phyloP scores from a whole-genome alignment of 495 filamentous ascomycete genomes.

The Eremomyces bilateralis region DNA sequence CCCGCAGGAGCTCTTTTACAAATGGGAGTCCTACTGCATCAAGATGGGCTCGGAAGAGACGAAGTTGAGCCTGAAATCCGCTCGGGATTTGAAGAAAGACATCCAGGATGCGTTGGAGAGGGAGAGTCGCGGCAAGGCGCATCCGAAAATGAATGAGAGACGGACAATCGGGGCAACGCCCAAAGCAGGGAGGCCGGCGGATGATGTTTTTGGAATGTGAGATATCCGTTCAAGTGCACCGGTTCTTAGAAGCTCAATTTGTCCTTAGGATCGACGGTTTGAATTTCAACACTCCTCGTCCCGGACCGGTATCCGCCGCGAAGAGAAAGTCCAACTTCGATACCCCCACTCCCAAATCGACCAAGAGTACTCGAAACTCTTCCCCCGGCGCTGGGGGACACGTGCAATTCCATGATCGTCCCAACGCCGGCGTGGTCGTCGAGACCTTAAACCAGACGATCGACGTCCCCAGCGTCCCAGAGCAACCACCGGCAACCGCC shows the following conservation, averaged over 20 bases:
- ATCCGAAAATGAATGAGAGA: conserved; percentile 38
- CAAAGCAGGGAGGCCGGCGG: conserved; percentile 28
- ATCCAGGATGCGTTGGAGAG: conserved; percentile 67
- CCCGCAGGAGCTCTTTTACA: conserved; percentile 73
- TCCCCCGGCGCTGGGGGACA: conserved; percentile 20
- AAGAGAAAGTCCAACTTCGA: conserved; percentile 43
- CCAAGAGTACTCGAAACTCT: conserved; percentile 24
- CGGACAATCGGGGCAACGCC: conserved; percentile 39
- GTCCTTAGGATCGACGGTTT: conserved; percentile 57
- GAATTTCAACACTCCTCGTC: conserved; percentile 46
- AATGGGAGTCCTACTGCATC: conserved; percentile 94
- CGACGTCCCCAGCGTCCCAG: conserved; percentile 27
- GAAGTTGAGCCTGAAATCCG: conserved; percentile 42
- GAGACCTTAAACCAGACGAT: conserved; percentile 62
- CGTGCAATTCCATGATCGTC: conserved; percentile 39
- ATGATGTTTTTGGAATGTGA: conserved; percentile 72
- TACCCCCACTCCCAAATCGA: conserved; percentile 33
- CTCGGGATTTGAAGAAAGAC: conserved; percentile 62
- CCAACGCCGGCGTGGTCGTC: conserved; percentile 54
- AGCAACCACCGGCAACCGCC: conserved; percentile 48
- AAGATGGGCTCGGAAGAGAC: conserved; percentile 67
- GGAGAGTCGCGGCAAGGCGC: conserved; percentile 36
- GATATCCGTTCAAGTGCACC: conserved; percentile 12
- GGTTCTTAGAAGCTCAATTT: conserved; percentile 5
- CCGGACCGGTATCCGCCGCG: conserved; percentile 20